Evolutionary conservation across 768 basidiomycete species (phyloP).

Genomic region (Leucogyrophana mollusca): DNA sequence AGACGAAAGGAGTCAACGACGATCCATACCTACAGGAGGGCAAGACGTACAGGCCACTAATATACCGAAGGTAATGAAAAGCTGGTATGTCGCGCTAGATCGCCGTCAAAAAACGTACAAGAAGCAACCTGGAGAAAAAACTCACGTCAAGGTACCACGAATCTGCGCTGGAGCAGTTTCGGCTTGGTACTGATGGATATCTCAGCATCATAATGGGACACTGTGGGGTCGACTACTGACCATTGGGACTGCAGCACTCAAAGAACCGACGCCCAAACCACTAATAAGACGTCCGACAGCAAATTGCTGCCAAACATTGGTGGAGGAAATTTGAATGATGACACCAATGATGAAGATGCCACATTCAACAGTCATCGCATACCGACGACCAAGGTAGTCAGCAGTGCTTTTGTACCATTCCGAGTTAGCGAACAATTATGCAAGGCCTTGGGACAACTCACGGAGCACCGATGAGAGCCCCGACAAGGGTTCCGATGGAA

Average conservation of each 20-base stretch:
- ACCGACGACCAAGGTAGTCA: slow-evolving; percentile 62
- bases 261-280: slow-evolving; percentile 67
- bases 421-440: background rate
- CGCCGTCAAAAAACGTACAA: slow-evolving; percentile 1
- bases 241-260: slow-evolving; percentile 69
- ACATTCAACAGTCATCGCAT: slow-evolving; percentile 65
- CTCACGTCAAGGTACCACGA: slow-evolving; percentile 58
- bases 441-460: slow-evolving; percentile 33
- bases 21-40: slow-evolving; percentile 4
- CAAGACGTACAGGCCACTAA: slow-evolving; percentile 54
- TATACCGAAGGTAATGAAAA: slow-evolving; percentile 72
- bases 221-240: slow-evolving; percentile 22
- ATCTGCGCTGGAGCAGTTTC: slow-evolving; percentile 73
- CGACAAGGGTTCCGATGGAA: slow-evolving; percentile 67
- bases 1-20: background rate
- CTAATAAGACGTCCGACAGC: slow-evolving; percentile 64
- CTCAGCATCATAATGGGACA: slow-evolving; percentile 5
- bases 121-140: background rate
- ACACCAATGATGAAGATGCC: slow-evolving; percentile 58
- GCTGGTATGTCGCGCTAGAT: slow-evolving; percentile 47
- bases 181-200: slow-evolving; percentile 52
- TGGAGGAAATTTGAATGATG: slow-evolving; percentile 54
- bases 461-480: slow-evolving; percentile 62
- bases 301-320: slow-evolving; percentile 61
- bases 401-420: slow-evolving; percentile 41